These are phyloP conservation scores for Raffaelea albimanens DNA, from an alignment of 2,329 filamentous ascomycete genomes.

Conservation along the genomic window DNA sequence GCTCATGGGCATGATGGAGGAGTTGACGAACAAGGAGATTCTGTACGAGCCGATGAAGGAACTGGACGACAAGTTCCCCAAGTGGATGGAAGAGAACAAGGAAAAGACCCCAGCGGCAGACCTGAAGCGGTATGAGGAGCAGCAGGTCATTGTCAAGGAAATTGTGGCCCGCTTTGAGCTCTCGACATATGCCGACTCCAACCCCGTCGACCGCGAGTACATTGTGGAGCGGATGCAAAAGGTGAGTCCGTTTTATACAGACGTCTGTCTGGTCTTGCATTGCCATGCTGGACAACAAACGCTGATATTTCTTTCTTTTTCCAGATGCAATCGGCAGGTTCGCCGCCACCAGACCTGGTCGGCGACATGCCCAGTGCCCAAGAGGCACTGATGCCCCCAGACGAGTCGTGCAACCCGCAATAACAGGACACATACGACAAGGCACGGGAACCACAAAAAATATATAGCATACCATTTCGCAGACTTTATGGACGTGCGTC, in stretches of 20 bases:
- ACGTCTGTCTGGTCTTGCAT: not conserved
- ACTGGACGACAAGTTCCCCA: constrained; percentile 82
- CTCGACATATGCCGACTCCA: constrained; percentile 70
- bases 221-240: constrained; percentile 98
- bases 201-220: constrained; percentile 73
- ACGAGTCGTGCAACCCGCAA: constrained; percentile 55
- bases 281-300: not conserved
- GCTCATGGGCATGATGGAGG: constrained; percentile 97
- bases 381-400: constrained; percentile 53
- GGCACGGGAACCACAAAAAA: not conserved
- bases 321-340: constrained; percentile 94
- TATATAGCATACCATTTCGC: no score
- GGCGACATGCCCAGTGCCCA: constrained; percentile 81
- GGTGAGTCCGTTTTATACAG: constrained; percentile 40
- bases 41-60: constrained; percentile 99
- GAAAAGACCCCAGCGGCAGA: constrained; percentile 60
- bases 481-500: no score
- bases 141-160: constrained; percentile 69
- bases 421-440: constrained; percentile 21
- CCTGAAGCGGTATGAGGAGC: constrained; percentile 68
- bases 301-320: constrained; percentile 9
- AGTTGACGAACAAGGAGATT: constrained; percentile 96
- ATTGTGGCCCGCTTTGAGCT: constrained; percentile 87
- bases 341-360: constrained; percentile 81
- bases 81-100: constrained; percentile 74